A percentile compares a stretch with the other conserved stretches of the same genome.
phyloP scores from a whole-genome alignment of 768 basidiomycete genomes.

The Filobasidium floriforme region DNA sequence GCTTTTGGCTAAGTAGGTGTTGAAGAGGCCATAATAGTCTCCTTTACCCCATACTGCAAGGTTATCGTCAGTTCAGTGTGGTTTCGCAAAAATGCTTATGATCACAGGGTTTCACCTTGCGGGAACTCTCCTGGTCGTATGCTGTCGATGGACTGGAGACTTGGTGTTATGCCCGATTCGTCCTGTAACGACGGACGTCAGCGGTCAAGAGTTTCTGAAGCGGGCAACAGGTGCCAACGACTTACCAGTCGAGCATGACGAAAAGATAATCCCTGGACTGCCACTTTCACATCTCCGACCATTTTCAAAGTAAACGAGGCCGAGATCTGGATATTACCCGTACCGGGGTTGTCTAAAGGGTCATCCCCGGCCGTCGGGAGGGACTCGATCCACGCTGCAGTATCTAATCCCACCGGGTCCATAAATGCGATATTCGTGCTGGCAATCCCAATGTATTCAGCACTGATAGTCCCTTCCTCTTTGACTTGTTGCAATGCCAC shows the following conservation, averaged over 20 bases:
- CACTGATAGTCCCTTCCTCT: neutral
- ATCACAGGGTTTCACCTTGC: neutral
- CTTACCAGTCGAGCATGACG: neutral
- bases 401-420: neutral
- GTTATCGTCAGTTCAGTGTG: neutral
- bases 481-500: slow-evolving; percentile 47
- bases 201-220: no score
- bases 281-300: neutral
- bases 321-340: neutral
- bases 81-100: neutral
- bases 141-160: neutral
- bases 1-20: neutral
- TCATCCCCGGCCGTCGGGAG: neutral
- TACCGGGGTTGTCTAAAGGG: neutral
- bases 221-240: neutral
- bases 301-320: neutral
- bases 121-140: neutral
- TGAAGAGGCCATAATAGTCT: neutral
- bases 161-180: neutral
- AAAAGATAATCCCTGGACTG: neutral
- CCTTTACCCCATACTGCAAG: neutral
- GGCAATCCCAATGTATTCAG: neutral
- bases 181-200: neutral
- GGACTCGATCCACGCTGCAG: neutral
- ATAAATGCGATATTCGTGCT: neutral